phyloP scores from a whole-genome alignment of 2,329 filamentous ascomycete species.

The Dothideomycetes sp. region DNA sequence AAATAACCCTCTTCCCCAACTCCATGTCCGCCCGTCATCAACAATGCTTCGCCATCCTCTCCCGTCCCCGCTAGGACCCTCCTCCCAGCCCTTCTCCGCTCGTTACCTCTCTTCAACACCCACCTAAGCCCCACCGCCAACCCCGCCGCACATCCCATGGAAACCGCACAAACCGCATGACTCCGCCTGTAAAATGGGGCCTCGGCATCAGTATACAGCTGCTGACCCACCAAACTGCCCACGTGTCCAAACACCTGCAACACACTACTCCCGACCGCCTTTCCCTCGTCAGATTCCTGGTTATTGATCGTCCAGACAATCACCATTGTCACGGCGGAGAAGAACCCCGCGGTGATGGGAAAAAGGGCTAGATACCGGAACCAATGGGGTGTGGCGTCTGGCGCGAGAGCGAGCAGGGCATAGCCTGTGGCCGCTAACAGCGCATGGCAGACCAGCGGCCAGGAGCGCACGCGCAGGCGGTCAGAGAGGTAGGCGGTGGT shows the following conservation, averaged over 20 bases:
- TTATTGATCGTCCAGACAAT: slow-evolving; percentile 89
- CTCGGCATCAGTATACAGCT: slow-evolving; percentile 41
- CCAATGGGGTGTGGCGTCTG: slow-evolving; percentile 21
- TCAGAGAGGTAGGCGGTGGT: slow-evolving; percentile 65
- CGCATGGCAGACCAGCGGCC: slow-evolving; percentile 50
- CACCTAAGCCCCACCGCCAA: slow-evolving; percentile 32
- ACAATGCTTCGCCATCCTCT: too few relatives aligned
- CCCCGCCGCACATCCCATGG: slow-evolving; percentile 37
- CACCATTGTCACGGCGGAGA: slow-evolving; percentile 71
- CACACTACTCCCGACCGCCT: slow-evolving; percentile 67
- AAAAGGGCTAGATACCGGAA: slow-evolving; percentile 68
- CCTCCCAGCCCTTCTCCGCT: too few relatives aligned
- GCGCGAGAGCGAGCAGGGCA: slow-evolving; percentile 34
- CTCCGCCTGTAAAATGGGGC: slow-evolving; percentile 38
- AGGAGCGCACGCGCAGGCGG: slow-evolving; percentile 55
- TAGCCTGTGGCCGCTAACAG: slow-evolving; percentile 50
- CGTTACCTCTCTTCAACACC: slow-evolving; percentile 25
- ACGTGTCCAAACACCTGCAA: slow-evolving; percentile 74
- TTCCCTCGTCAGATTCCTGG: slow-evolving; percentile 55
- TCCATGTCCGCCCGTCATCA: too few relatives aligned
- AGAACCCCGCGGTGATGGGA: slow-evolving; percentile 70
- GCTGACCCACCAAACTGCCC: slow-evolving; percentile 52
- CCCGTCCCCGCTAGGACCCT: too few relatives aligned
- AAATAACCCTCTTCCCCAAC: too few relatives aligned
- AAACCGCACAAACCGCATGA: slow-evolving; percentile 38